Evolutionary conservation across 331 rosid genomes (phyloP).

Genomic region (Prunus yedoensis): DNA sequence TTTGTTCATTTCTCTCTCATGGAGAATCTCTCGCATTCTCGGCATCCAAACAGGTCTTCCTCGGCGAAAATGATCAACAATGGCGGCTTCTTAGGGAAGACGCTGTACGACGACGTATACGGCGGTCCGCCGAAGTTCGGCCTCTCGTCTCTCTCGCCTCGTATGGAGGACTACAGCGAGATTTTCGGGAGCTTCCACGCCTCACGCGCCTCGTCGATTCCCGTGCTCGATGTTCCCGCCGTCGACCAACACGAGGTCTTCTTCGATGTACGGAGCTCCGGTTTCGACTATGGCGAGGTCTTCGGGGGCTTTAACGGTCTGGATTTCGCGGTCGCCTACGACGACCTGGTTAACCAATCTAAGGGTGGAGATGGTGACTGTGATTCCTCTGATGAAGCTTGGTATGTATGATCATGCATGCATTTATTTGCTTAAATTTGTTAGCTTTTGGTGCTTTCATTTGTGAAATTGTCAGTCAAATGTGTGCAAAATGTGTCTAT

Average conservation of each 20-base stretch:
- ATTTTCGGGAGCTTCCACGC: conserved; percentile 78
- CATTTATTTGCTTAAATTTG: conserved; percentile 8
- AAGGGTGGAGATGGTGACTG: conserved; percentile 22
- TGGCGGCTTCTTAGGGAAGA: conserved; percentile 39
- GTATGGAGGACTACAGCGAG: conserved; percentile 91
- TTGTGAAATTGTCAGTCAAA: conserved; percentile 19
- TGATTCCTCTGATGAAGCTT: conserved; percentile 66
- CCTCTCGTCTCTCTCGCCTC: conserved; percentile 69
- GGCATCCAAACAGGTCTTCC: conserved; percentile 51
- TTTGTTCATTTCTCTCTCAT: conserved; percentile 22
- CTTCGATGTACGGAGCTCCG: conserved; percentile 65
- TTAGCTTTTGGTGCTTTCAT: conserved; percentile 6
- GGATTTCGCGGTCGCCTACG: conserved; percentile 61
- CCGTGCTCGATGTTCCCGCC: conserved; percentile 80
- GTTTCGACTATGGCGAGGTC: conserved; percentile 74
- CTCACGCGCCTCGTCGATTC: conserved; percentile 83
- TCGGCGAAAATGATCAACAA: conserved; percentile 52
- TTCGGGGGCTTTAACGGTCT: conserved; percentile 59
- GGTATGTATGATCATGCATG: conserved; percentile 69
- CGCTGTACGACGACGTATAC: conserved; percentile 78
- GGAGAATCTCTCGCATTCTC: conserved; percentile 79
- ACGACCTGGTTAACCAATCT: conserved; percentile 60
- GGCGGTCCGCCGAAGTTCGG: conserved; percentile 86
- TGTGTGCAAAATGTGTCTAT: conserved; percentile 14
- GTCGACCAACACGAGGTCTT: conserved; percentile 60